Evolutionary conservation across 1,139 yeast genomes (phyloP).

Genomic region (Blastobotrys indianensis): DNA sequence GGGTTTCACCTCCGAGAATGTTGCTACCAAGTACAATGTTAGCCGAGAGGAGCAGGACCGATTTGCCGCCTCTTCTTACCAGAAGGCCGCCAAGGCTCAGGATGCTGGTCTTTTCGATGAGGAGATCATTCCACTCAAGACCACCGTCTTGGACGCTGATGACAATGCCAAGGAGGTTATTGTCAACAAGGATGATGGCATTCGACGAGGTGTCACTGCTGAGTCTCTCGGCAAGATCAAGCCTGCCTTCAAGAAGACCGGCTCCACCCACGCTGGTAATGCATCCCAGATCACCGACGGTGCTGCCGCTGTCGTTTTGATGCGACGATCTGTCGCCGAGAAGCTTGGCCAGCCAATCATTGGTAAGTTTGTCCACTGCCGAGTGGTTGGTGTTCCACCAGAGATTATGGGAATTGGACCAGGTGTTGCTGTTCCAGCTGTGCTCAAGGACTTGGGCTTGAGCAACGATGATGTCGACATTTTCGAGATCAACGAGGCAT

Average conservation of each 20-base stretch:
- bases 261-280: slow-evolving; percentile 91
- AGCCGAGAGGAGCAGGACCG: slow-evolving; percentile 39
- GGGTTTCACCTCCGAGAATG: slow-evolving; percentile 87
- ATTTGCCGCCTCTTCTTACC: slow-evolving; percentile 39
- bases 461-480: slow-evolving; percentile 60
- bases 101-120: slow-evolving; percentile 67
- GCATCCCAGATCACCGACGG: slow-evolving; percentile 96
- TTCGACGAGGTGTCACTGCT: slow-evolving; percentile 80
- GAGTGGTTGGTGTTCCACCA: slow-evolving; percentile 88
- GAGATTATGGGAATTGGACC: slow-evolving; percentile 98
- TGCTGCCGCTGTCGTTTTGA: slow-evolving; percentile 82
- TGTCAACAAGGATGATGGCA: slow-evolving; percentile 83
- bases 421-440: slow-evolving; percentile 84
- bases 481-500: slow-evolving; percentile 91
- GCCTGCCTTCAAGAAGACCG: slow-evolving; percentile 84
- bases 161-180: slow-evolving; percentile 38
- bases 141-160: slow-evolving; percentile 33
- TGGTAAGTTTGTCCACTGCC: slow-evolving; percentile 73
- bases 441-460: slow-evolving; percentile 60
- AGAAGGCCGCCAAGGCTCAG: slow-evolving; percentile 73
- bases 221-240: slow-evolving; percentile 63
- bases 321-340: slow-evolving; percentile 85
- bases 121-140: slow-evolving; percentile 75
- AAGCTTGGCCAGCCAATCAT: slow-evolving; percentile 57
- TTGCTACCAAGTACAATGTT: slow-evolving; percentile 44